These are phyloP conservation scores for Sugiyamaella japonica DNA, from an alignment of 1,139 yeast species.

Conservation along the genomic window DNA sequence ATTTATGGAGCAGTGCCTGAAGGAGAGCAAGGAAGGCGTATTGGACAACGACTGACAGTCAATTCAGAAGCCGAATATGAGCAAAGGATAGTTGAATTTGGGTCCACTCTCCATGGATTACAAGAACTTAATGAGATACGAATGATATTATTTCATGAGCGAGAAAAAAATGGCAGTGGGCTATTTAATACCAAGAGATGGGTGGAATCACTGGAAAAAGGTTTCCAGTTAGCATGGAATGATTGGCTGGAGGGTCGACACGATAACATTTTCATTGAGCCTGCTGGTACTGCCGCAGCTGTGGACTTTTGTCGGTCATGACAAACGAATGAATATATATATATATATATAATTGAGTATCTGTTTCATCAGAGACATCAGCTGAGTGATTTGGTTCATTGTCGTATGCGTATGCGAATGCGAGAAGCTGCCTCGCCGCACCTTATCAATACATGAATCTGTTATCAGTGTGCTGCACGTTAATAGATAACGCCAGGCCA, in stretches of 20 bases:
- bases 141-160: constrained; percentile 29
- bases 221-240: constrained; percentile 35
- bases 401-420: not conserved
- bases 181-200: constrained; percentile 38
- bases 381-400: no score
- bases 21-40: constrained; percentile 22
- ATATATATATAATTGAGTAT: not conserved
- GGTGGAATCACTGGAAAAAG: constrained; percentile 37
- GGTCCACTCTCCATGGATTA: constrained; percentile 26
- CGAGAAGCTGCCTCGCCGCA: not conserved
- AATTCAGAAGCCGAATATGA: constrained; percentile 36
- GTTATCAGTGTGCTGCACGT: constrained; percentile 4
- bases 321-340: not conserved
- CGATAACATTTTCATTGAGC: constrained; percentile 17
- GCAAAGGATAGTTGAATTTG: constrained; percentile 31
- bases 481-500: constrained; percentile 11
- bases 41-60: constrained; percentile 31
- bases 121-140: constrained; percentile 31
- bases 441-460: constrained; percentile 8
- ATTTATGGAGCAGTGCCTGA: constrained; percentile 34
- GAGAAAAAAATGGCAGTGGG: constrained; percentile 29
- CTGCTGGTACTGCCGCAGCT: no score
- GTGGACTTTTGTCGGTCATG: not conserved
- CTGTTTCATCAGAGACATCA: no score
- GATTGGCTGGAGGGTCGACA: constrained; percentile 33